These are phyloP conservation scores for Phytopythium montanum DNA, from an alignment of 352 stramenopile genomes.

Conservation along the genomic window DNA sequence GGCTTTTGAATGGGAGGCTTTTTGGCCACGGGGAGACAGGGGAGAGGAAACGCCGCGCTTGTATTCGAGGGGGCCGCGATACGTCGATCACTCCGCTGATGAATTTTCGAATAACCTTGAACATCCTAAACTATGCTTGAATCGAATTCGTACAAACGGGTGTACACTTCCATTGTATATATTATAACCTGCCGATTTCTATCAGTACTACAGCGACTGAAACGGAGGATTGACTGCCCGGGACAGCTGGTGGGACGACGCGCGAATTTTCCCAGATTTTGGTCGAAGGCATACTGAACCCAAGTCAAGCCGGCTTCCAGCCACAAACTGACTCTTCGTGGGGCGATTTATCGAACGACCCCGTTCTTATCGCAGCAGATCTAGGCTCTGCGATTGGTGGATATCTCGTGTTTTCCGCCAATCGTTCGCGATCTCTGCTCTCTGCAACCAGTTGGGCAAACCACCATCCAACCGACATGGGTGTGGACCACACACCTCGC, in stretches of 20 bases:
- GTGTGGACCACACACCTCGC: too few species aligned
- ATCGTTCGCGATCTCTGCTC: not conserved
- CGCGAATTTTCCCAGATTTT: constrained; percentile 4
- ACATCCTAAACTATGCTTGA: too few species aligned
- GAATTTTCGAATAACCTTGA: too few species aligned
- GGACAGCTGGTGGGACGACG: not conserved
- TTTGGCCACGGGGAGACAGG: not conserved
- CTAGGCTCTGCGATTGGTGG: not conserved
- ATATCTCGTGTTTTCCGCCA: not conserved
- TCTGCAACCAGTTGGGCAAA: too few species aligned
- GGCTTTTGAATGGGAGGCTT: not conserved
- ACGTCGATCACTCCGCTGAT: too few species aligned
- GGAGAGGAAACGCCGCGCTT: not conserved
- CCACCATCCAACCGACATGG: too few species aligned
- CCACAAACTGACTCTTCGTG: constrained; percentile 5
- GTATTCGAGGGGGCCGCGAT: not conserved
- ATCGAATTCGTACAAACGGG: too few species aligned
- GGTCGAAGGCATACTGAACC: not conserved
- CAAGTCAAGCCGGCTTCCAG: not conserved
- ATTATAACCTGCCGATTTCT: too few species aligned
- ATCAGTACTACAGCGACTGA: too few species aligned
- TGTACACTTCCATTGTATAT: too few species aligned
- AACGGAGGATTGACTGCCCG: too few species aligned
- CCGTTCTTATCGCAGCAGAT: not conserved
- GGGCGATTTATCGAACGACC: not conserved